Evolutionary conservation across 2,329 filamentous ascomycete species (phyloP).

Genomic region (Penicillium sp.): DNA sequence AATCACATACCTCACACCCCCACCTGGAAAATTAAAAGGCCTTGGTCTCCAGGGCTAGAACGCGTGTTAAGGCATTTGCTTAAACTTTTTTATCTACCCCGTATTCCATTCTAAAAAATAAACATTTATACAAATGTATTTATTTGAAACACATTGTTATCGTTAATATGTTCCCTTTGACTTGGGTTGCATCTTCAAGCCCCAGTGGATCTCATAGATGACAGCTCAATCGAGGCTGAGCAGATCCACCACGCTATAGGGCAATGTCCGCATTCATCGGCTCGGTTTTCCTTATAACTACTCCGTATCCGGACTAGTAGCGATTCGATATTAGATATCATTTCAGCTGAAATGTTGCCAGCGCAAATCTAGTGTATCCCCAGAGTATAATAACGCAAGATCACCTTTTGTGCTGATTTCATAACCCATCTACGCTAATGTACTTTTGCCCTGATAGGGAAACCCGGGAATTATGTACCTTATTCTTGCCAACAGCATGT

Average conservation of each 20-base stretch:
- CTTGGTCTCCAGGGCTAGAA: background rate
- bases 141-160: background rate
- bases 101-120: background rate
- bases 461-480: background rate
- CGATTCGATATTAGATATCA: background rate
- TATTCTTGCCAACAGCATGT: background rate
- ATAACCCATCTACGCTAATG: background rate
- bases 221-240: slow-evolving; percentile 3
- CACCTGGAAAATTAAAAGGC: background rate
- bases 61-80: background rate
- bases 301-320: background rate
- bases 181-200: slow-evolving; percentile 1
- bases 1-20: background rate
- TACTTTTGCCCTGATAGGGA: background rate
- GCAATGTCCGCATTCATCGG: background rate
- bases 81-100: background rate
- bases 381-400: background rate
- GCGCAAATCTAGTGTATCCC: background rate
- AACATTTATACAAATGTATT: no score
- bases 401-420: background rate
- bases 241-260: slow-evolving; percentile 4
- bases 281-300: background rate
- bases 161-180: background rate
- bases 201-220: slow-evolving; percentile 3
- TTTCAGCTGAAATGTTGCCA: slow-evolving; percentile 1